phyloP scores from a whole-genome alignment of 2,329 filamentous ascomycete species.

The Fusarium abutilonis region DNA sequence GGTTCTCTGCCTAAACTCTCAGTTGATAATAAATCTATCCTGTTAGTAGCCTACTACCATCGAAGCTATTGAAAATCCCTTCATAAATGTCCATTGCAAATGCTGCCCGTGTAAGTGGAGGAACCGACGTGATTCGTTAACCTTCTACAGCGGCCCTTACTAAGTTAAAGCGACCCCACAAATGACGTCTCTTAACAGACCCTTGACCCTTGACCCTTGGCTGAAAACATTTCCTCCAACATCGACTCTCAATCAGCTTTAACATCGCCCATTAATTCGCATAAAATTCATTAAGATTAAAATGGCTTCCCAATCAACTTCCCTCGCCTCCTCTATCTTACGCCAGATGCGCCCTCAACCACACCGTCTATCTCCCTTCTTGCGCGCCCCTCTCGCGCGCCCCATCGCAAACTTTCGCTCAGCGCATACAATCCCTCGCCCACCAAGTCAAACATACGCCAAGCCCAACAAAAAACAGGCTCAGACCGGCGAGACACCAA shows the following conservation, averaged over 20 bases:
- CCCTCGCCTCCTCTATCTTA: conserved; percentile 31
- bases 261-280: conserved; percentile 6
- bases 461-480: conserved; percentile 23
- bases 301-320: conserved; percentile 47
- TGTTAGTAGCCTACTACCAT: too few relatives aligned
- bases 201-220: conserved; percentile 6
- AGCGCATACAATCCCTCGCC: conserved; percentile 52
- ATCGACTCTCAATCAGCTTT: conserved; percentile 2
- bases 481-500: conserved; percentile 29
- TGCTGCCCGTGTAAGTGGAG: conserved; percentile 24
- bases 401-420: conserved; percentile 39
- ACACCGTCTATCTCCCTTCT: conserved; percentile 29
- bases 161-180: conserved; percentile 18
- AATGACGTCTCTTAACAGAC: conserved; percentile 38
- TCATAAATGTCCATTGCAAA: too few relatives aligned
- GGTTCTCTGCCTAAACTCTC: too few relatives aligned
- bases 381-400: conserved; percentile 16
- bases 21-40: too few relatives aligned
- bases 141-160: conserved; percentile 24
- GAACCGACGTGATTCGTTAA: conserved; percentile 29
- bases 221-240: conserved; percentile 37
- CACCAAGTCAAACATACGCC: conserved; percentile 37
- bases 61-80: neutral
- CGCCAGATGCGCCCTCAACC: conserved; percentile 32
- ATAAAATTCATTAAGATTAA: neutral